phyloP scores from a whole-genome alignment of 129 eudicot species.

The Tanacetum coccineum region DNA sequence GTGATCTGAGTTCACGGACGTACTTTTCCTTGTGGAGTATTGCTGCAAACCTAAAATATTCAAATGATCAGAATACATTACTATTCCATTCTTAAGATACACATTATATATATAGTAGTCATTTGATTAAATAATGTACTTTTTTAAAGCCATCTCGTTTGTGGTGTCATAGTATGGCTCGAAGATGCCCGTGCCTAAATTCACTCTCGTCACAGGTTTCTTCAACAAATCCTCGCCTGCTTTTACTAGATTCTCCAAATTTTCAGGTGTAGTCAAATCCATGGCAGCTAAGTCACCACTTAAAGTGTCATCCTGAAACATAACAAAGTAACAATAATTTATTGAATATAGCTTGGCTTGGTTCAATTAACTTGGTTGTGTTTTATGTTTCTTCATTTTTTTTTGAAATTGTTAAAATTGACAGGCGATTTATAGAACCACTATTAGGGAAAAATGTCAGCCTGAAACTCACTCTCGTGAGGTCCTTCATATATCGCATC shows the following conservation, averaged over 20 bases:
- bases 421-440: not conserved
- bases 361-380: not conserved
- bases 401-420: too few species aligned
- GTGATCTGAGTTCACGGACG: slow-evolving; percentile 35
- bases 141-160: slow-evolving; percentile 41
- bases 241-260: slow-evolving; percentile 36
- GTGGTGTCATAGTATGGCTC: slow-evolving; percentile 30
- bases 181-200: slow-evolving; percentile 30
- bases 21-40: slow-evolving; percentile 40
- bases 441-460: too few species aligned
- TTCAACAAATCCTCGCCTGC: slow-evolving; percentile 39
- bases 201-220: slow-evolving; percentile 34
- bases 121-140: slow-evolving; percentile 6
- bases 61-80: not conserved
- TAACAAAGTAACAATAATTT: not conserved
- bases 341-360: not conserved
- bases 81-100: not conserved
- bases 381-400: too few species aligned
- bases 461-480: too few species aligned
- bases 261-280: slow-evolving; percentile 40
- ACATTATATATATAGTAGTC: not conserved
- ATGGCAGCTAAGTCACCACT: slow-evolving; percentile 29
- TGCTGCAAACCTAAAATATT: slow-evolving; percentile 27
- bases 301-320: slow-evolving; percentile 40
- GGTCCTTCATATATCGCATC: too few species aligned